Evolutionary conservation across 2,329 filamentous ascomycete species (phyloP), one percentile per base, ranked within the genome.

Genomic region (Aspergillus transmontanensis): DNA sequence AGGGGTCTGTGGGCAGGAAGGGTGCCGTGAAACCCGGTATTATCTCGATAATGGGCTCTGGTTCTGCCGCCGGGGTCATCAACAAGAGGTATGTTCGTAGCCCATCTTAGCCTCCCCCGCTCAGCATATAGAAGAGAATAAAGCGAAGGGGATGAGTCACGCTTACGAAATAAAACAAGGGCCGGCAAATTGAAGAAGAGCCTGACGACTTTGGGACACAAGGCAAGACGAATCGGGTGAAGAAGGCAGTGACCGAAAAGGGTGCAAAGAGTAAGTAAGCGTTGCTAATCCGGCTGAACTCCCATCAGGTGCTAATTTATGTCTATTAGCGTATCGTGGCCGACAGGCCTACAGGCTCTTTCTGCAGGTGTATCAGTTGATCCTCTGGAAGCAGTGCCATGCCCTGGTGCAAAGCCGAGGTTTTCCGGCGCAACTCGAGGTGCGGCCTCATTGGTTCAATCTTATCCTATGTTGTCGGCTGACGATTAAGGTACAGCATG

Each of bases 1-100:
- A 65, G 81, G 82, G 64, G 73, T 73, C 57, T 88, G 86, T 70
- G 84, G 83, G 56, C 80, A 86, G 65, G 84, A 86, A 65, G 85
- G 86, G 71, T 96, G 93, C 74, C 89, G 90, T 64, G 90, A 90
- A 58, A 85, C 84, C 48, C 85, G 86, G 66, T 93, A 90, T 80
- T 91, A 92, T 73, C 81, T 89, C 36, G 88, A 93, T 68, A 90
- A 91, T 77, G 92, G 92, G 4, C 85, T 89, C 62, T 87, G 89
- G 66, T 96, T 92, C 76, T 96, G 93, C 77, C 84, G 89, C 66
- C 89, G 91, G 68, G 92, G 92, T 36, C 93, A 96, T 80, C 87
- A 89, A 69, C 89, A 94, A 69, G 88, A 92, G 79, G 90, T 92
- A 79, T 65, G 77, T 6, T 9, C 16, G 56, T 50, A 54, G 2